Evolutionary conservation across 176 grass and related monocot species (phyloP), one percentile per base, ranked within the genome.

Genomic region (Zoysia japonica): DNA sequence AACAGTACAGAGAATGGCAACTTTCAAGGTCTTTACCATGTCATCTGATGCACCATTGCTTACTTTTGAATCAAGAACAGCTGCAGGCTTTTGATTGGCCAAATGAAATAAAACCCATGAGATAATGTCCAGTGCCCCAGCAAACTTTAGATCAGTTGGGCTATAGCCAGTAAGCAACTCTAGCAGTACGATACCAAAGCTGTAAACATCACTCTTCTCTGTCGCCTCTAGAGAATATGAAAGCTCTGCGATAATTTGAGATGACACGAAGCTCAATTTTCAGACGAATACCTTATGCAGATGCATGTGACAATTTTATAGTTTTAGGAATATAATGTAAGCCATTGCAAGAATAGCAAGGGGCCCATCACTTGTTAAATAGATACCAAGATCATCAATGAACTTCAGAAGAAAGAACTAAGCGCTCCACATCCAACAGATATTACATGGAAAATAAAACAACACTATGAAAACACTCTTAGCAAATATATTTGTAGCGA

Each of bases 131-230:
- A 65, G 71, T 82, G 78, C 86, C 14, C 68, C 52, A 0, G 68
- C 71, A 84, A 88, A 91, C 12, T 89, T 80, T 8, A 74, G 36
- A 59, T 88, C 84, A 19, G 28, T 82, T 51, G 79, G 90, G 56
- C 81, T 82, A 56, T 6, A 64, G 11, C 90, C 88, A 46, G 90
- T 95, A 77, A 98, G 75, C 69, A 95, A 77, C 72, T 98, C 90
- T 56, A 93, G 75, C 57, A 92, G 67, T 60, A 89, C 88, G 11
- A 89, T 17, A 49, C 86, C 93, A 67, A 86, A 90, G 43, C 74
- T 94, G 60, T 84, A 88, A 55, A 85, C 52, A 28, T 93, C 86
- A 5, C 88, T 95, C 68, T 91, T 91, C 82, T 93, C 80, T 10
- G 78, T 84, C 0, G 42, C 90, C 62, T 82, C 90, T 7, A 85